These are phyloP conservation scores for Glaciozyma martinii DNA, from an alignment of 768 basidiomycete genomes.

Conservation along the genomic window DNA sequence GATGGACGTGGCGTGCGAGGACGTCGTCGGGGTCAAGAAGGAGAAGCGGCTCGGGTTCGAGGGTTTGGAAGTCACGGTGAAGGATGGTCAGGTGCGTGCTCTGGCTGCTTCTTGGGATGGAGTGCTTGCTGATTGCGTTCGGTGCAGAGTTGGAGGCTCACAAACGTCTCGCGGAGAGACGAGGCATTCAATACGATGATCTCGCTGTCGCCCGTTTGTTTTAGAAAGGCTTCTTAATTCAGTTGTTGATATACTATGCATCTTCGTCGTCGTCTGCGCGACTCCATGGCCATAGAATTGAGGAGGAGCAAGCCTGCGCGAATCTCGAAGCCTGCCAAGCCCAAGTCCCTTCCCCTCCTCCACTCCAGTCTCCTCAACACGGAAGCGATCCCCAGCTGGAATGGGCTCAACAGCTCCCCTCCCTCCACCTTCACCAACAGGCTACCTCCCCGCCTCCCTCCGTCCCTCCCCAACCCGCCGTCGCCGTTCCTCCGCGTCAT, in stretches of 20 bases:
- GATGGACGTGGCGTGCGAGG: neutral
- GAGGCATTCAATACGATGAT: constrained; percentile 23
- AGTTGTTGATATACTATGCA: too few relatives aligned
- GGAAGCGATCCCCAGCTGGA: too few relatives aligned
- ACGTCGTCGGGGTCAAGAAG: constrained; percentile 18
- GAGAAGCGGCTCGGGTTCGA: constrained; percentile 1
- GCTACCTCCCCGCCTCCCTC: neutral
- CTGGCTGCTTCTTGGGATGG: neutral
- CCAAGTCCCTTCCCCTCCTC: too few relatives aligned
- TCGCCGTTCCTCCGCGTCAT: neutral
- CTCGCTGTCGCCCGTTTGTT: neutral
- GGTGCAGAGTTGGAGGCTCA: constrained; percentile 9
- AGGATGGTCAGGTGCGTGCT: constrained; percentile 14
- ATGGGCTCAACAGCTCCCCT: too few relatives aligned
- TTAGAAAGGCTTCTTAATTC: neutral
- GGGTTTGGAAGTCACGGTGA: constrained; percentile 7
- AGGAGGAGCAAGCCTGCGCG: too few relatives aligned
- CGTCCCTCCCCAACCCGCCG: neutral
- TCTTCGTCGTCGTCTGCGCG: too few relatives aligned
- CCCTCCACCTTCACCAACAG: neutral
- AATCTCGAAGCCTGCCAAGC: too few relatives aligned
- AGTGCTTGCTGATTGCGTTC: neutral
- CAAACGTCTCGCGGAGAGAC: constrained; percentile 16
- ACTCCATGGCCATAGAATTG: too few relatives aligned
- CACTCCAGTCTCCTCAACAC: too few relatives aligned